phyloP scores from a whole-genome alignment of 371 early-diverging fungal species.

The Smittium culicis region DNA sequence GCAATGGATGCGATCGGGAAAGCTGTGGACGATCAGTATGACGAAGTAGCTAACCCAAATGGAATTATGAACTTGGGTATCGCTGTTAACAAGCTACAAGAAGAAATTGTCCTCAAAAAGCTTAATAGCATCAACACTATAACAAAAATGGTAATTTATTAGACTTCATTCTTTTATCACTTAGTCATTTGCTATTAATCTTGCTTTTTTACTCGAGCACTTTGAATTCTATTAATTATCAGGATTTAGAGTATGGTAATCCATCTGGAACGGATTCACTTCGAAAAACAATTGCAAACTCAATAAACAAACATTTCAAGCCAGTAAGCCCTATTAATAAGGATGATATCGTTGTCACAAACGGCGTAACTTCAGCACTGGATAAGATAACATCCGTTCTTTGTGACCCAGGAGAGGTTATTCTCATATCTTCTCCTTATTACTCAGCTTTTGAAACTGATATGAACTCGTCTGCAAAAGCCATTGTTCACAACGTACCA shows the following conservation, averaged over 20 bases:
- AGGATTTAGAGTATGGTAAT: slow-evolving; percentile 28
- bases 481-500: slow-evolving; percentile 34
- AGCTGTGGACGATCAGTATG: not conserved
- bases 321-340: slow-evolving; percentile 30
- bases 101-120: slow-evolving; percentile 1
- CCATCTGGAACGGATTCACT: slow-evolving; percentile 37
- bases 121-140: slow-evolving; percentile 1
- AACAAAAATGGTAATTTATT: not conserved
- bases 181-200: too few species aligned
- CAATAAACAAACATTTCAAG: slow-evolving; percentile 43
- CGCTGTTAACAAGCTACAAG: slow-evolving; percentile 8
- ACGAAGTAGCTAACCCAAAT: not conserved
- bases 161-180: too few species aligned
- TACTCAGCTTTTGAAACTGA: slow-evolving; percentile 61
- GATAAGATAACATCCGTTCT: slow-evolving; percentile 42
- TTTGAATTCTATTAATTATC: not conserved
- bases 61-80: slow-evolving; percentile 1
- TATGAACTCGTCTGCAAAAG: slow-evolving; percentile 35
- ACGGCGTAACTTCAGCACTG: slow-evolving; percentile 55
- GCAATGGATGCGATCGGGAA: not conserved
- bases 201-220: not conserved
- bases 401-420: slow-evolving; percentile 54
- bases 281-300: slow-evolving; percentile 35
- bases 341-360: slow-evolving; percentile 41
- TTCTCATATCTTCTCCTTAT: slow-evolving; percentile 56